Percentiles rank a stretch among this genome's conserved stretches.
These are phyloP conservation scores for Ceratobasidium sp. DNA, from an alignment of 1,284 basidiomycete species.

Conservation along the genomic window DNA sequence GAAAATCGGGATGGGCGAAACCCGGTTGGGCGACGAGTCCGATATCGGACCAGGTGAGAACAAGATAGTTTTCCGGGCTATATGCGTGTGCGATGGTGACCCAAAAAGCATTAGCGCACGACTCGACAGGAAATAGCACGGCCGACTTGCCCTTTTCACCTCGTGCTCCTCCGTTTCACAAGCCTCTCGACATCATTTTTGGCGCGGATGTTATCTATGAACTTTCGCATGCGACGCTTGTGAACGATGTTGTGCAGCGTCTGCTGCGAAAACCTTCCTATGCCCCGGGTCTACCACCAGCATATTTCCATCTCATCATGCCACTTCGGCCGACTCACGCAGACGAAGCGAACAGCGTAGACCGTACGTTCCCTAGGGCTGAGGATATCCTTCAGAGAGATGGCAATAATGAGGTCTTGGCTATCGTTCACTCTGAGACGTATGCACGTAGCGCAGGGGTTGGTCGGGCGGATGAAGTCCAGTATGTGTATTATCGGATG, in stretches of 20 bases:
- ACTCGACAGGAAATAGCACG: not conserved
- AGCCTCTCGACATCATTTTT: constrained; percentile 69
- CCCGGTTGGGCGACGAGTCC: not conserved
- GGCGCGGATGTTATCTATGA: constrained; percentile 84
- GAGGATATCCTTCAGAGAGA: constrained; percentile 35
- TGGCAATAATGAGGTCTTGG: constrained; percentile 38
- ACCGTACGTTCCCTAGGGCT: constrained; percentile 59
- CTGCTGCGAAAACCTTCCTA: constrained; percentile 60
- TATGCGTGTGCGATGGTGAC: constrained; percentile 2
- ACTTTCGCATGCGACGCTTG: constrained; percentile 68
- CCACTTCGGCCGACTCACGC: constrained; percentile 72
- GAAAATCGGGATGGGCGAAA: not conserved
- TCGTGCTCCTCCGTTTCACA: constrained; percentile 40
- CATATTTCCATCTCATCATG: constrained; percentile 76
- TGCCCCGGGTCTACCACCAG: constrained; percentile 47
- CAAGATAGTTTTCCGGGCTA: not conserved
- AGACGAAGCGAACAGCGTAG: constrained; percentile 65
- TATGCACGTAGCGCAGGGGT: constrained; percentile 43
- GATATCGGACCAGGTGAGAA: constrained; percentile 22
- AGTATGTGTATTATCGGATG: constrained; percentile 71
- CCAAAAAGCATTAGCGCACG: not conserved
- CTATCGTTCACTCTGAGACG: constrained; percentile 41
- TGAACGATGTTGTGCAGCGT: constrained; percentile 61
- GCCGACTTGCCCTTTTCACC: not conserved
- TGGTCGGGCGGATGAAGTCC: constrained; percentile 58